These are phyloP conservation scores for Apiotrichum laibachii DNA, from an alignment of 1,284 basidiomycete species.

Conservation along the genomic window DNA sequence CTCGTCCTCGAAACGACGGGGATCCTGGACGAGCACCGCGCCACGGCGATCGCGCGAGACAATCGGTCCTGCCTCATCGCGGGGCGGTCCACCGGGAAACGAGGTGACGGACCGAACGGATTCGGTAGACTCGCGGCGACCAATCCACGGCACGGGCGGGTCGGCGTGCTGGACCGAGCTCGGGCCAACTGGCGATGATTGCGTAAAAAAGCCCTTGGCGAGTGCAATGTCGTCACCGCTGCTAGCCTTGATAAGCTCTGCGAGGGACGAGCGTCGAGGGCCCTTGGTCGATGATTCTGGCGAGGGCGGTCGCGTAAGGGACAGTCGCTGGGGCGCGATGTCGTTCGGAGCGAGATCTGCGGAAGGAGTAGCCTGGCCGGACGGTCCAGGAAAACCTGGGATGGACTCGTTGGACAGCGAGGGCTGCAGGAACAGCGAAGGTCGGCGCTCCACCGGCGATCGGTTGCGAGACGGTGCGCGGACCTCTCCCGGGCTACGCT, in stretches of 20 bases:
- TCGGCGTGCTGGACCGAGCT: background rate
- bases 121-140: constrained; percentile 34
- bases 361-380: background rate
- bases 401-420: constrained; percentile 18
- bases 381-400: constrained; percentile 1
- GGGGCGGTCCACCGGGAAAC: background rate
- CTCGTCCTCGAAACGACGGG: constrained; percentile 14
- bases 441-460: constrained; percentile 22
- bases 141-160: constrained; percentile 8
- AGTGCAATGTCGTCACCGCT: constrained; percentile 40
- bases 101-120: constrained; percentile 18
- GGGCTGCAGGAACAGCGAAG: constrained; percentile 15
- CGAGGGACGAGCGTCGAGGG: constrained; percentile 33
- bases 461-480: constrained; percentile 12
- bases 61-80: background rate
- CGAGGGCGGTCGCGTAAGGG: constrained; percentile 32
- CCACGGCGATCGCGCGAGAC: constrained; percentile 1
- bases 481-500: constrained; percentile 15
- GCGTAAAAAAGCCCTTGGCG: constrained; percentile 15
- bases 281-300: constrained; percentile 21
- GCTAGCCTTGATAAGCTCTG: constrained; percentile 41
- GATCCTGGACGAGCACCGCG: background rate
- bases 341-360: background rate
- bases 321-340: background rate
- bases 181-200: background rate